Conservation (phyloP, 1,284 basidiomycete species). For the Acaromyces ingoldii region DNA sequence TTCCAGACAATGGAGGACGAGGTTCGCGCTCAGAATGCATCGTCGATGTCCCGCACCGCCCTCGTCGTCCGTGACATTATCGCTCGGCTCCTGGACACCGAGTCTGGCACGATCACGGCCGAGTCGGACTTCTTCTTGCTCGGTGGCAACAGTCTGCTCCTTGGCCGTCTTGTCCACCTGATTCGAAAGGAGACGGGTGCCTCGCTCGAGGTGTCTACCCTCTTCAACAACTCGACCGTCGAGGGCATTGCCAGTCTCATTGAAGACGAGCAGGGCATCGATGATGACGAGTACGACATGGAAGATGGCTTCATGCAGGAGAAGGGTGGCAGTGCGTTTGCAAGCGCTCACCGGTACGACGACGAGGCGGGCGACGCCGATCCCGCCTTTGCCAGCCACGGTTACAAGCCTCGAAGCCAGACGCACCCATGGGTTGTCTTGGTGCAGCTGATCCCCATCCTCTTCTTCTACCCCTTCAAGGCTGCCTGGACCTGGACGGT, state of each 20-base stretch:
- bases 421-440: slow-evolving; percentile 47
- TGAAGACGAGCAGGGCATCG: slow-evolving; percentile 42
- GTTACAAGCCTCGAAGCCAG: slow-evolving; percentile 47
- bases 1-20: slow-evolving; percentile 51
- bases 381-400: slow-evolving; percentile 44
- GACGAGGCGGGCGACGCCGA: slow-evolving; percentile 29
- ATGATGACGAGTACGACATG: slow-evolving; percentile 35
- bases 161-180: slow-evolving; percentile 47
- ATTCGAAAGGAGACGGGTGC: slow-evolving; percentile 50
- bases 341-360: slow-evolving; percentile 44
- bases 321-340: slow-evolving; percentile 37
- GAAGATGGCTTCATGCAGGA: slow-evolving; percentile 44
- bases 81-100: slow-evolving; percentile 47
- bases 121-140: slow-evolving; percentile 52
- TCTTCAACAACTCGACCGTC: slow-evolving; percentile 50
- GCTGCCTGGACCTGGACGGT: slow-evolving; percentile 52
- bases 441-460: slow-evolving; percentile 43
- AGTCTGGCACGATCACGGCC: slow-evolving; percentile 49
- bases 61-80: slow-evolving; percentile 49
- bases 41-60: slow-evolving; percentile 47
- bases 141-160: slow-evolving; percentile 49
- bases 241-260: slow-evolving; percentile 45
- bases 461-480: slow-evolving; percentile 51
- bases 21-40: slow-evolving; percentile 49
- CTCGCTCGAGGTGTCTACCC: slow-evolving; percentile 46